Conservation (phyloP, 2,329 filamentous ascomycete genomes). For the Hawksworthiomyces lignivorus region DNA sequence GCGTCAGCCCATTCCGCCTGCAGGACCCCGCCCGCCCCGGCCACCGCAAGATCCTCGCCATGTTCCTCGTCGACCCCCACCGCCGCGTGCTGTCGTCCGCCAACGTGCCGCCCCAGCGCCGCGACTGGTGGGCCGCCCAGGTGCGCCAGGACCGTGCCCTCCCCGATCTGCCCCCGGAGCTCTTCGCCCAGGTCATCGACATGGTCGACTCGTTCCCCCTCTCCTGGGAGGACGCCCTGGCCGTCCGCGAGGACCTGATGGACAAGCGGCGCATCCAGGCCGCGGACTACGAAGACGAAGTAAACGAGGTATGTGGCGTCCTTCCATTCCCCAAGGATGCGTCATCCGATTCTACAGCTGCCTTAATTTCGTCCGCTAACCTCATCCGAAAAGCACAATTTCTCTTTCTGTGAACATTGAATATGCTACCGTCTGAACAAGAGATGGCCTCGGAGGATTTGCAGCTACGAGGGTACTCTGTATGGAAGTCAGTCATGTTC, state of each 20-base stretch:
- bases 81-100: conserved; percentile 38
- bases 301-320: conserved; percentile 3
- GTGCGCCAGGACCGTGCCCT: not conserved
- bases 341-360: no score
- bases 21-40: conserved; percentile 42
- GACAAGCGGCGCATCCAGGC: conserved; percentile 11
- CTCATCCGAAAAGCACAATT: not conserved
- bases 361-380: not conserved
- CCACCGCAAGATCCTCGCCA: conserved; percentile 47
- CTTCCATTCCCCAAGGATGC: no score
- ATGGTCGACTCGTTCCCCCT: conserved; percentile 19
- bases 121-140: conserved; percentile 26
- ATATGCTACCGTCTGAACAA: not conserved
- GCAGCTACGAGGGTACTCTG: no score
- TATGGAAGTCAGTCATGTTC: no score
- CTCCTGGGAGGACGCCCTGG: conserved; percentile 18
- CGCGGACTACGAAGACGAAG: not conserved
- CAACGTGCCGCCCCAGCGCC: conserved; percentile 31
- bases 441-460: no score
- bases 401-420: conserved; percentile 8
- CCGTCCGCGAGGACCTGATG: conserved; percentile 18
- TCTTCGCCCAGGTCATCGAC: conserved; percentile 19
- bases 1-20: conserved; percentile 41
- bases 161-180: conserved; percentile 17
- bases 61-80: conserved; percentile 53